Evolutionary conservation across 345 rosid species (phyloP).

Genomic region (Populus tremula): DNA sequence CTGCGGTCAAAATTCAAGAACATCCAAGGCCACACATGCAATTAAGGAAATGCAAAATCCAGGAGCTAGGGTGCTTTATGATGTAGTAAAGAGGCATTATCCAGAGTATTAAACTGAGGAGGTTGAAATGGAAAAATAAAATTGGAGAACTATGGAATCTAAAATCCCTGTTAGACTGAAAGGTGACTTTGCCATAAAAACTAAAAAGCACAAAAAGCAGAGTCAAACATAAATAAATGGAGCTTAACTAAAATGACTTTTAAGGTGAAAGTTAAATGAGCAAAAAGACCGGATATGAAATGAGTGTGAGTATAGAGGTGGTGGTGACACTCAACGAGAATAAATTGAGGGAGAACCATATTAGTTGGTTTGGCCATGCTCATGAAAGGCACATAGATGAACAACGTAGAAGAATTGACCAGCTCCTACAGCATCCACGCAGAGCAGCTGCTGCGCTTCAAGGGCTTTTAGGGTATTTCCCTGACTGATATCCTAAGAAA

Average conservation of each 20-base stretch:
- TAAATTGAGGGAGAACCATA: neutral
- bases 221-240: neutral
- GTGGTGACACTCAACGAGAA: neutral
- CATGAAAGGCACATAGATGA: neutral
- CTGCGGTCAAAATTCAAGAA: neutral
- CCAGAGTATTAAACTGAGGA: neutral
- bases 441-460: neutral
- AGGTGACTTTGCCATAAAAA: neutral
- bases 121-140: neutral
- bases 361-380: neutral
- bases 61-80: neutral
- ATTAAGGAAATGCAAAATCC: neutral
- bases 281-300: neutral
- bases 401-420: neutral
- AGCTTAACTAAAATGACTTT: neutral
- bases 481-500: neutral
- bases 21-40: neutral
- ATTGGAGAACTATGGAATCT: neutral
- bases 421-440: neutral
- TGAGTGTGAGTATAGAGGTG: neutral
- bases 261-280: neutral
- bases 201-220: neutral
- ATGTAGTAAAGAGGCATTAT: neutral
- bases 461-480: neutral
- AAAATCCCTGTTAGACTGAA: neutral